A percentile compares a stretch with the other conserved stretches of the same genome.
Evolutionary conservation across 2,329 filamentous ascomycete species (phyloP).

Genomic region (Calycina herbarum): DNA sequence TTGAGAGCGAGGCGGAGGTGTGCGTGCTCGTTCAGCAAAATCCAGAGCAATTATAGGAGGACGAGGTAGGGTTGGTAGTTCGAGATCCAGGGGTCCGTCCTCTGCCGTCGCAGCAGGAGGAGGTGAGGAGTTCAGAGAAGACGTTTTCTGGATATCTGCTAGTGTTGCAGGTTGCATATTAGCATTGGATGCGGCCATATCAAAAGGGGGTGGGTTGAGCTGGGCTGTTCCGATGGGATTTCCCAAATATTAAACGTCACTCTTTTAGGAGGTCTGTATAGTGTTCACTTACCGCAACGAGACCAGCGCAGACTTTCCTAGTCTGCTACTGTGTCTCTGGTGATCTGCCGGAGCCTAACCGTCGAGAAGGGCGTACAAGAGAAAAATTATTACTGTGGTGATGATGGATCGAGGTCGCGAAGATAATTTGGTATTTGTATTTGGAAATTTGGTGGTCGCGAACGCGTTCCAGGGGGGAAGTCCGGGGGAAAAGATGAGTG

Average conservation of each 20-base stretch:
- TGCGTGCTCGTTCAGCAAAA: slow-evolving; percentile 10
- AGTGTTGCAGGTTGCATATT: slow-evolving; percentile 21
- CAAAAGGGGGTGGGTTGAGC: background rate
- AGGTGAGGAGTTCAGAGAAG: slow-evolving; percentile 44
- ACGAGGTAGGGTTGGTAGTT: background rate
- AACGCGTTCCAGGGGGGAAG: slow-evolving; percentile 1
- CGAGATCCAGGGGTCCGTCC: slow-evolving; percentile 46
- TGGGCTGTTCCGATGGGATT: background rate
- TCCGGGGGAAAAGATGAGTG: background rate
- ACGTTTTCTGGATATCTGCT: slow-evolving; percentile 35
- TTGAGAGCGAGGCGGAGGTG: slow-evolving; percentile 38
- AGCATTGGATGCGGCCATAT: slow-evolving; percentile 17
- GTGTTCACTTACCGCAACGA: slow-evolving; percentile 36
- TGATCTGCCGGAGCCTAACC: slow-evolving; percentile 19
- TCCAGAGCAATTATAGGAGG: background rate
- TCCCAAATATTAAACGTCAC: background rate
- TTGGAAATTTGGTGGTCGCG: background rate
- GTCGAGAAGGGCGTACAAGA: slow-evolving; percentile 13
- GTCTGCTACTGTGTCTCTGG: slow-evolving; percentile 56
- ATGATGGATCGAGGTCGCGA: background rate
- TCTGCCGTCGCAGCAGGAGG: slow-evolving; percentile 63
- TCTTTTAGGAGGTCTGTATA: background rate
- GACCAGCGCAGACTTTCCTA: slow-evolving; percentile 64
- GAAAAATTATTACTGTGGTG: background rate
- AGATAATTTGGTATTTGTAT: background rate